phyloP scores from a whole-genome alignment of 768 basidiomycete species.

The Mycena pura region DNA sequence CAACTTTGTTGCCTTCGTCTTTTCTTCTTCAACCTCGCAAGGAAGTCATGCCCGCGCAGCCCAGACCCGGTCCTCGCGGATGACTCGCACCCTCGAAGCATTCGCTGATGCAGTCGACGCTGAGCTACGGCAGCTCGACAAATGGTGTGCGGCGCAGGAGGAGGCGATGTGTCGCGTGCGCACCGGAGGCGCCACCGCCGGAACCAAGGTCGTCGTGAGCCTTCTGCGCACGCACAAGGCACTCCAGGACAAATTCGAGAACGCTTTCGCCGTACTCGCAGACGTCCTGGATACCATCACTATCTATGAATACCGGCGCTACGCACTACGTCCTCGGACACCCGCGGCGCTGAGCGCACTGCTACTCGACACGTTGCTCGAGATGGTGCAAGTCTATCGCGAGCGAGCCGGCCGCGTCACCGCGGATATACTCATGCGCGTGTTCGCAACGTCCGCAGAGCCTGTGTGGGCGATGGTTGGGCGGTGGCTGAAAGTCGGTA shows the following conservation, averaged over 20 bases:
- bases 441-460: slow-evolving; percentile 69
- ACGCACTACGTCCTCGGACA: slow-evolving; percentile 34
- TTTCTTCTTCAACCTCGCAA: slow-evolving; percentile 40
- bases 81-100: slow-evolving; percentile 76
- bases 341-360: slow-evolving; percentile 62
- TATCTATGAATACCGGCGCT: slow-evolving; percentile 29
- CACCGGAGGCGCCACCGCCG: slow-evolving; percentile 48
- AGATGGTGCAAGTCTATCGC: slow-evolving; percentile 61
- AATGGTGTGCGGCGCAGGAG: slow-evolving; percentile 76
- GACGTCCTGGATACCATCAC: slow-evolving; percentile 50
- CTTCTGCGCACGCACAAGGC: slow-evolving; percentile 70
- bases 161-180: slow-evolving; percentile 68
- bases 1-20: slow-evolving; percentile 59
- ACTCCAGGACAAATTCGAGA: slow-evolving; percentile 60
- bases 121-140: slow-evolving; percentile 63
- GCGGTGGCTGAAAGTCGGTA: slow-evolving; percentile 76
- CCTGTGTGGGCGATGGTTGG: slow-evolving; percentile 79
- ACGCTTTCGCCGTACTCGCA: slow-evolving; percentile 63
- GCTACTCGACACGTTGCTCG: slow-evolving; percentile 69
- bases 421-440: slow-evolving; percentile 61
- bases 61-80: slow-evolving; percentile 24
- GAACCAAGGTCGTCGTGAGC: slow-evolving; percentile 60
- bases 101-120: slow-evolving; percentile 77
- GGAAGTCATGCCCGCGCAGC: slow-evolving; percentile 2
- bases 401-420: slow-evolving; percentile 60